Evolutionary conservation across 129 eudicot genomes (phyloP).

Genomic region (Kitagawia praeruptora): DNA sequence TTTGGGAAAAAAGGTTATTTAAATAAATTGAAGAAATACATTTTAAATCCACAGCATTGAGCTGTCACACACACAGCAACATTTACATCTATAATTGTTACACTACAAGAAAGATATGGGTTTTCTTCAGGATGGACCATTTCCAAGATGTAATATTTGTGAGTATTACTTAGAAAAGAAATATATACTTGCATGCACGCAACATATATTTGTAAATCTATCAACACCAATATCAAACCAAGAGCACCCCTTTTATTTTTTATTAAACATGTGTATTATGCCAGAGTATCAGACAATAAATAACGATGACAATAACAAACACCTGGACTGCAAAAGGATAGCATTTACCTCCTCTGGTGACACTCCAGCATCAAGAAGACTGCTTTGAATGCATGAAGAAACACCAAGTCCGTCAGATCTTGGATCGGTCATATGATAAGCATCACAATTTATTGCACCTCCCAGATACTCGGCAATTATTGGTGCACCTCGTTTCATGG

Average conservation of each 20-base stretch:
- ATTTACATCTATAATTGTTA: background rate
- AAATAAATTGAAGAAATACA: background rate
- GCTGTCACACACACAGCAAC: background rate
- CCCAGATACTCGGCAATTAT: conserved; percentile 94
- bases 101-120: background rate
- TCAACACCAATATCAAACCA: background rate
- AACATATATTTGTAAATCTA: background rate
- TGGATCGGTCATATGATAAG: conserved; percentile 99
- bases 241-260: background rate
- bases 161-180: background rate
- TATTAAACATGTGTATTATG: background rate
- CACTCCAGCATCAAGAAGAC: conserved; percentile 87
- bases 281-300: background rate
- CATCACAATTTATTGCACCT: conserved; percentile 95
- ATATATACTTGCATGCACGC: background rate
- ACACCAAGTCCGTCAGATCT: conserved; percentile 98
- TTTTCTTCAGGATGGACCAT: background rate
- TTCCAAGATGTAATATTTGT: background rate
- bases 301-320: background rate
- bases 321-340: background rate
- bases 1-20: background rate
- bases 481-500: conserved; percentile 95
- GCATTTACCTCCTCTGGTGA: conserved; percentile 81
- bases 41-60: background rate
- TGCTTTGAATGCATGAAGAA: conserved; percentile 75